Conservation (phyloP, 1,284 basidiomycete species). For the Marasmius oreades region DNA sequence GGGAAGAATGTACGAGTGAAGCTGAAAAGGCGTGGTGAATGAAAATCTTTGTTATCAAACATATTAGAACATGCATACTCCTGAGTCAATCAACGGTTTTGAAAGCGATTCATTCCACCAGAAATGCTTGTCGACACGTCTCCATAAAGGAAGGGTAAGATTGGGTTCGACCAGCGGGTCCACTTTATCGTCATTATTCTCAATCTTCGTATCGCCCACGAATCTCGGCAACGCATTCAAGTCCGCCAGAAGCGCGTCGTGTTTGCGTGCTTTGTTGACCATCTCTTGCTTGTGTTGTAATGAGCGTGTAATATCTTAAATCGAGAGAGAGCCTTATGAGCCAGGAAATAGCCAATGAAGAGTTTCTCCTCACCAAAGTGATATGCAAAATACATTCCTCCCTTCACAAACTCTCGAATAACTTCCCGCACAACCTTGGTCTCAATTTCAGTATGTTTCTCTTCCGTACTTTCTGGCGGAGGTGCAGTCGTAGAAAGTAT, state of each 20-base stretch:
- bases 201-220: neutral
- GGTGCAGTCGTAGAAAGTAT: slow-evolving; percentile 59
- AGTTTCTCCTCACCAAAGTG: slow-evolving; percentile 54
- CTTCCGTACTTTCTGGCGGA: slow-evolving; percentile 54
- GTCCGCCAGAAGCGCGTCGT: slow-evolving; percentile 53
- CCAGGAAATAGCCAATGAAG: neutral
- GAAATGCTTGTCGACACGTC: slow-evolving; percentile 77
- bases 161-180: slow-evolving; percentile 66
- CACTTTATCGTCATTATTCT: slow-evolving; percentile 30
- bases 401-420: slow-evolving; percentile 66
- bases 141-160: slow-evolving; percentile 75
- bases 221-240: slow-evolving; percentile 42
- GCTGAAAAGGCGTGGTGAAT: slow-evolving; percentile 29
- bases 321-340: neutral
- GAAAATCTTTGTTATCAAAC: neutral
- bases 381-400: slow-evolving; percentile 81
- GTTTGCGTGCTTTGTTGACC: slow-evolving; percentile 48
- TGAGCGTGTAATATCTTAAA: slow-evolving; percentile 71
- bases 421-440: slow-evolving; percentile 74
- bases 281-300: slow-evolving; percentile 76
- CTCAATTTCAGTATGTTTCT: slow-evolving; percentile 69
- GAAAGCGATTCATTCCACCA: slow-evolving; percentile 90
- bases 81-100: slow-evolving; percentile 72
- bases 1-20: slow-evolving; percentile 81
- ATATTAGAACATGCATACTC: slow-evolving; percentile 39